These are phyloP conservation scores for Hydnomerulius pinastri DNA, from an alignment of 768 basidiomycete species.

Conservation along the genomic window DNA sequence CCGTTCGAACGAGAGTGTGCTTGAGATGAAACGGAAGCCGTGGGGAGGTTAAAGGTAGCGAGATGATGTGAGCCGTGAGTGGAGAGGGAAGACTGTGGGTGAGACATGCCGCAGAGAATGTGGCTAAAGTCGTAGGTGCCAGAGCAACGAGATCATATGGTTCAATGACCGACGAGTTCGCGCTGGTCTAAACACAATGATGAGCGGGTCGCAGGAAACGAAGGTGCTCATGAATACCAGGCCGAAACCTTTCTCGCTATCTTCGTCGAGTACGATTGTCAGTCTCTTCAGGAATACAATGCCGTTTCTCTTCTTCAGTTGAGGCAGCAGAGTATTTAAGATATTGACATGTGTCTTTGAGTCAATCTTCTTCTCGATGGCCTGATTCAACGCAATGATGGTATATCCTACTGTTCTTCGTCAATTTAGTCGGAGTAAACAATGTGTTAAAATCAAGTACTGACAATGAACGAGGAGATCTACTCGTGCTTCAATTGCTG, in stretches of 20 bases:
- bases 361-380: slow-evolving; percentile 70
- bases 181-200: slow-evolving; percentile 55
- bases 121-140: slow-evolving; percentile 66
- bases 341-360: slow-evolving; percentile 67
- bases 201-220: not conserved
- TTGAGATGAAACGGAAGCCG: slow-evolving; percentile 81
- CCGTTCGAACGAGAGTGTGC: slow-evolving; percentile 79
- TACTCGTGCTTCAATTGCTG: slow-evolving; percentile 59
- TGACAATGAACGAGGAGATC: slow-evolving; percentile 74
- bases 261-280: slow-evolving; percentile 79
- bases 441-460: slow-evolving; percentile 24
- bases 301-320: slow-evolving; percentile 57
- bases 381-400: slow-evolving; percentile 76
- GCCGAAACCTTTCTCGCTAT: slow-evolving; percentile 85
- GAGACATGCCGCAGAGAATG: slow-evolving; percentile 79
- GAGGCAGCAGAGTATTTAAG: slow-evolving; percentile 58
- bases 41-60: slow-evolving; percentile 74
- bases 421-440: slow-evolving; percentile 4
- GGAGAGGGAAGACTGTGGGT: slow-evolving; percentile 76
- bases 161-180: slow-evolving; percentile 60
- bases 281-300: slow-evolving; percentile 72
- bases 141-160: slow-evolving; percentile 80
- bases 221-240: slow-evolving; percentile 45
- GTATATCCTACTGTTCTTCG: slow-evolving; percentile 76
- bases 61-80: slow-evolving; percentile 78